Conservation (phyloP, 495 filamentous ascomycete genomes). For the Penicillium waksmanii region DNA sequence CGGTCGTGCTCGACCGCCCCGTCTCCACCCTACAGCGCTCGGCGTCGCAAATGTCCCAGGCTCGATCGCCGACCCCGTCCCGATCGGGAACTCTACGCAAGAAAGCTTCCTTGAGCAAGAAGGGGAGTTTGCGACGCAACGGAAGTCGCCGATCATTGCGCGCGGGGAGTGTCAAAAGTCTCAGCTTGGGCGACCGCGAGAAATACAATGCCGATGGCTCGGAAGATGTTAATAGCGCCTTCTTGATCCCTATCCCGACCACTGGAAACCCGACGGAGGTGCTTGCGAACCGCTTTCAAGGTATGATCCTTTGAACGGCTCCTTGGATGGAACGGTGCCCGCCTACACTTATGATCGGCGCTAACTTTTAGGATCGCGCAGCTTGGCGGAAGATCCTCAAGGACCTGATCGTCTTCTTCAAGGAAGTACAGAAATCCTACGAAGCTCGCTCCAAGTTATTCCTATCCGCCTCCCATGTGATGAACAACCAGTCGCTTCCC, state of each 20-base stretch:
- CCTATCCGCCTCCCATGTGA: slow-evolving; percentile 77
- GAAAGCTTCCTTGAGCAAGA: slow-evolving; percentile 74
- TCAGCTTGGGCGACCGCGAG: slow-evolving; percentile 63
- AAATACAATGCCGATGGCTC: slow-evolving; percentile 60
- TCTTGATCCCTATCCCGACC: slow-evolving; percentile 88
- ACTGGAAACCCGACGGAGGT: slow-evolving; percentile 85
- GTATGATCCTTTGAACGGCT: slow-evolving; percentile 49
- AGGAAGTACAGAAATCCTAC: slow-evolving; percentile 89
- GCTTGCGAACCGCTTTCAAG: slow-evolving; percentile 86
- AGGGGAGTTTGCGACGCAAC: slow-evolving; percentile 75
- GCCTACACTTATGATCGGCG: slow-evolving; percentile 12
- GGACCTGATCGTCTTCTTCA: slow-evolving; percentile 91
- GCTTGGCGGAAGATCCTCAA: slow-evolving; percentile 96
- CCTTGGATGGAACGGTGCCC: neutral
- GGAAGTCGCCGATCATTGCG: slow-evolving; percentile 74
- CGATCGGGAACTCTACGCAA: slow-evolving; percentile 84
- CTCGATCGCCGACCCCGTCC: slow-evolving; percentile 58
- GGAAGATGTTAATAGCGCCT: slow-evolving; percentile 80
- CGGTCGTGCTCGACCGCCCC: slow-evolving; percentile 56
- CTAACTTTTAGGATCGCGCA: slow-evolving; percentile 38
- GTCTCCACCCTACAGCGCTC: slow-evolving; percentile 45
- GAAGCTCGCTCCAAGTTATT: slow-evolving; percentile 83
- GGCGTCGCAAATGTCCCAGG: slow-evolving; percentile 57
- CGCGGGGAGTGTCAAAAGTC: slow-evolving; percentile 79
- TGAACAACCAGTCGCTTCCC: slow-evolving; percentile 78